Percentiles rank a stretch among this genome's conserved stretches.
phyloP scores from a whole-genome alignment of 139 green algal genomes.

The Edaphochlamys debaryana region DNA sequence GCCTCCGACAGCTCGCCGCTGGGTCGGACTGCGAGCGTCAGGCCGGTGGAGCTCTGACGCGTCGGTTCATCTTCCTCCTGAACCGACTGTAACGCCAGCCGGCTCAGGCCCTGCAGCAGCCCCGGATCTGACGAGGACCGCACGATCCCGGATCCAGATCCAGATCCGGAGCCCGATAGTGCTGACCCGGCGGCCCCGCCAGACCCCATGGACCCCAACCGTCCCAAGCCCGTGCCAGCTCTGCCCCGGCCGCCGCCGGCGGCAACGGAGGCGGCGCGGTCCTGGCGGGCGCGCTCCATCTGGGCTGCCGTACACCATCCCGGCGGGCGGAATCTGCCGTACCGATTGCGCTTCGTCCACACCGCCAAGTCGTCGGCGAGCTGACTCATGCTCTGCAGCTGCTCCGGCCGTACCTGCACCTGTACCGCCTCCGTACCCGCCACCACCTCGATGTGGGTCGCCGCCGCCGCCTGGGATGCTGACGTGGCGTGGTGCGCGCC shows the following conservation, averaged over 20 bases:
- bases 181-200: not conserved
- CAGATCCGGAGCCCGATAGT: not conserved
- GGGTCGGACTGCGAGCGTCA: too few relatives aligned
- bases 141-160: not conserved
- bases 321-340: constrained; percentile 60
- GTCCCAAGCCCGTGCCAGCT: not conserved
- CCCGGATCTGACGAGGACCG: constrained; percentile 15
- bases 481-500: not conserved
- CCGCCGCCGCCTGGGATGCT: not conserved
- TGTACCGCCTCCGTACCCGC: constrained; percentile 41
- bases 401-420: constrained; percentile 51
- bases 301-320: constrained; percentile 60
- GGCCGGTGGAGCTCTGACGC: not conserved
- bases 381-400: constrained; percentile 43
- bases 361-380: constrained; percentile 59
- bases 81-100: not conserved
- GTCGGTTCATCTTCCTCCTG: not conserved
- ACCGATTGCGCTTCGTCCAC: constrained; percentile 55
- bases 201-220: not conserved
- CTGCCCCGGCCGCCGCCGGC: not conserved
- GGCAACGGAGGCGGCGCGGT: not conserved
- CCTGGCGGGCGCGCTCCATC: not conserved
- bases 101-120: not conserved
- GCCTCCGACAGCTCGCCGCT: too few relatives aligned
- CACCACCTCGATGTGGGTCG: constrained; percentile 51